Conservation (phyloP, 352 stramenopile species). For the Phytophthora foliorum region DNA sequence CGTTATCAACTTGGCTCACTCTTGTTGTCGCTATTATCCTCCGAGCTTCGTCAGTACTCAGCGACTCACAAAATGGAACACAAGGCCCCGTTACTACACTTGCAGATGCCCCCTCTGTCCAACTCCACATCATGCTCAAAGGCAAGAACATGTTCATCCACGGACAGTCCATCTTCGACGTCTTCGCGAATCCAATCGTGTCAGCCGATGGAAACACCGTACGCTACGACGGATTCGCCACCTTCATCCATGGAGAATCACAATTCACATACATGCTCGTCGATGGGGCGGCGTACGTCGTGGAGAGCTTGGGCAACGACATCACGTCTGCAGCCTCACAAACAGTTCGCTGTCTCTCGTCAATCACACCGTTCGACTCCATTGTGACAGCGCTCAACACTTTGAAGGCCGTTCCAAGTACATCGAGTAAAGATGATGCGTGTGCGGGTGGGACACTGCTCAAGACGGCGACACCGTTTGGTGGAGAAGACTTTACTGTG, state of each 20-base stretch:
- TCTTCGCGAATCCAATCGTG: constrained; percentile 41
- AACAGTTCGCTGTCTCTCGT: not conserved
- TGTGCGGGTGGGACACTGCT: constrained; percentile 24
- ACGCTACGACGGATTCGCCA: constrained; percentile 33
- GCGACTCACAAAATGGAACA: too few relatives aligned
- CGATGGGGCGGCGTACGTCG: constrained; percentile 29
- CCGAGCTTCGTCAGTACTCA: too few relatives aligned
- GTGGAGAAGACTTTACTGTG: constrained; percentile 11
- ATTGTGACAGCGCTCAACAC: constrained; percentile 19
- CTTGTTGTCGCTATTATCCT: too few relatives aligned
- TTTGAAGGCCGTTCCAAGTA: constrained; percentile 1
- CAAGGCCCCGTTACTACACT: too few relatives aligned
- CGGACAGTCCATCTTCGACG: constrained; percentile 31
- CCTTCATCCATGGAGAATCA: constrained; percentile 10
- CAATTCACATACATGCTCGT: constrained; percentile 32
- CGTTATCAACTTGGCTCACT: too few relatives aligned
- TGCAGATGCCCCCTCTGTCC: too few relatives aligned
- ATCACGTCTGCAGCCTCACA: not conserved
- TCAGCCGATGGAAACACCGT: constrained; percentile 7
- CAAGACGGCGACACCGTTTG: constrained; percentile 14
- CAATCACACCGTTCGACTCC: constrained; percentile 7
- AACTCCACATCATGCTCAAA: not conserved
- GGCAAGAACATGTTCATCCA: constrained; percentile 16
- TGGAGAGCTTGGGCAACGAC: not conserved
- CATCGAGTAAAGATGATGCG: not conserved